Conservation (phyloP, 1,139 yeast genomes). For the Schwanniomyces etchellsii region DNA sequence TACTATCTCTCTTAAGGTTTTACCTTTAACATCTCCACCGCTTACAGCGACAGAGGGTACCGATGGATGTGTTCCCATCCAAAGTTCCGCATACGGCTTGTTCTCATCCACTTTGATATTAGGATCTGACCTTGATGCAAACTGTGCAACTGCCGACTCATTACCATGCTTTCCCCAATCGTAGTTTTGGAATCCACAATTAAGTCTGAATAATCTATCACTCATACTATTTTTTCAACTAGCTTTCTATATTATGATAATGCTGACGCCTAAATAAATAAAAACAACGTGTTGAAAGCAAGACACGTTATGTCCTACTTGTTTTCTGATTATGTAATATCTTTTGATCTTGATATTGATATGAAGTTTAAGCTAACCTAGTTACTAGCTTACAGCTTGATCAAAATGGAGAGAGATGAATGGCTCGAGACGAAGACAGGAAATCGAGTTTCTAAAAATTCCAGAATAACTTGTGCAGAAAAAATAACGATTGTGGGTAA, state of each 20-base stretch:
- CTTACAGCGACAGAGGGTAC: constrained; percentile 71
- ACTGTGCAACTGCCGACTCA: constrained; percentile 81
- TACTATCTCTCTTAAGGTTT: constrained; percentile 61
- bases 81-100: constrained; percentile 84
- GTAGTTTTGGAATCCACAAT: constrained; percentile 63
- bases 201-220: constrained; percentile 32
- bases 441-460: constrained; percentile 49
- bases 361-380: no score
- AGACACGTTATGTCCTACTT: neutral
- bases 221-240: constrained; percentile 6
- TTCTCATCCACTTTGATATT: constrained; percentile 52
- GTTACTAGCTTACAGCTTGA: no score
- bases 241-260: neutral
- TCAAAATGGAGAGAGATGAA: no score
- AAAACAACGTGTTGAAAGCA: neutral
- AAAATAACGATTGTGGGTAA: constrained; percentile 26
- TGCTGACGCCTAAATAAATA: neutral
- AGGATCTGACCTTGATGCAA: constrained; percentile 68
- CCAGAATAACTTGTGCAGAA: constrained; percentile 23
- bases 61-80: constrained; percentile 99
- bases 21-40: constrained; percentile 28
- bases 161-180: constrained; percentile 89
- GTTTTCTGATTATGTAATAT: constrained; percentile 3
- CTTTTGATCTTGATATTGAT: no score
- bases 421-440: constrained; percentile 50